These are phyloP conservation scores for Epichloe sibirici DNA, from an alignment of 2,329 filamentous ascomycete species.

Conservation along the genomic window DNA sequence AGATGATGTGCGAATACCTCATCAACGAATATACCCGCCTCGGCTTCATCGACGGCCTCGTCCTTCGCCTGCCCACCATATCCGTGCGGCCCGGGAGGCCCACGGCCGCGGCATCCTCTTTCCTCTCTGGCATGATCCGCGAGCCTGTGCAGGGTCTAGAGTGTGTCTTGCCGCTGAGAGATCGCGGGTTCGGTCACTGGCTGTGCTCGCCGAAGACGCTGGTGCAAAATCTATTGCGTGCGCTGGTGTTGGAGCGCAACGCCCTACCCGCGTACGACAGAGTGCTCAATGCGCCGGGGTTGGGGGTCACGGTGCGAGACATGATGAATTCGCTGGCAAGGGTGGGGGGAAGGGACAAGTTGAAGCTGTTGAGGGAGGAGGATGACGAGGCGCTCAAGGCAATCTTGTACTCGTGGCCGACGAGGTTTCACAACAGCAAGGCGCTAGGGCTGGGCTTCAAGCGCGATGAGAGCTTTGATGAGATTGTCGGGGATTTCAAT, in stretches of 20 bases:
- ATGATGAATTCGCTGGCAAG: constrained; percentile 35
- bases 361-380: constrained; percentile 30
- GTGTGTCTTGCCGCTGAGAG: constrained; percentile 31
- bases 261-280: constrained; percentile 5
- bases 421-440: constrained; percentile 32
- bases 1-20: constrained; percentile 41
- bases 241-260: constrained; percentile 14
- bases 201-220: constrained; percentile 36
- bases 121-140: constrained; percentile 47
- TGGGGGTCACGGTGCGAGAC: constrained; percentile 35
- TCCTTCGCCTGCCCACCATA: constrained; percentile 45
- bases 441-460: constrained; percentile 38
- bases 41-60: constrained; percentile 43
- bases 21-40: constrained; percentile 24
- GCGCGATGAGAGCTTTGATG: constrained; percentile 24
- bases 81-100: constrained; percentile 45
- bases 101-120: constrained; percentile 44
- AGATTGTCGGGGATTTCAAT: constrained; percentile 12
- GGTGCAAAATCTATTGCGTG: constrained; percentile 30
- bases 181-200: constrained; percentile 32
- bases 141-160: constrained; percentile 35
- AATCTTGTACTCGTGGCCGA: constrained; percentile 40
- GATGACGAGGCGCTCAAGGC: constrained; percentile 32
- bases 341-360: constrained; percentile 32
- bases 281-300: constrained; percentile 33